phyloP scores from a whole-genome alignment of 2,329 filamentous ascomycete species.

The Cercospora sojina region DNA sequence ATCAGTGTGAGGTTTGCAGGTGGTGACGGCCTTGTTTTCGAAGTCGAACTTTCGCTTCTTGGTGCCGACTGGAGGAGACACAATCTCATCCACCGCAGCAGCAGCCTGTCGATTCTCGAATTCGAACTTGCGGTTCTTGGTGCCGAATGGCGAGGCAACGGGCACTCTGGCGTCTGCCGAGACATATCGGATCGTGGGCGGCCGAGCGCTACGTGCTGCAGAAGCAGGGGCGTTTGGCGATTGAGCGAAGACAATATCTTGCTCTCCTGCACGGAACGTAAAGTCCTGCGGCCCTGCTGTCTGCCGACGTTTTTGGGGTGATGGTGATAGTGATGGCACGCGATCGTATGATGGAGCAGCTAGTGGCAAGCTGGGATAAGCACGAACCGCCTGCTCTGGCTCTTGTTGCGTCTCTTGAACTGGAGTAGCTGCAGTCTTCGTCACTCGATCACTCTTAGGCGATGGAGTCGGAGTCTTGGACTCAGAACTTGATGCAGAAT shows the following conservation, averaged over 20 bases:
- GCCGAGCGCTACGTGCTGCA: slow-evolving; percentile 35
- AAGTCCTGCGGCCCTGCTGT: slow-evolving; percentile 45
- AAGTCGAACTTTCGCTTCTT: slow-evolving; percentile 24
- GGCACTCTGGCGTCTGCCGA: slow-evolving; percentile 36
- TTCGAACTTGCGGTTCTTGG: slow-evolving; percentile 49
- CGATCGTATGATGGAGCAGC: slow-evolving; percentile 14
- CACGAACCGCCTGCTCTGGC: not conserved
- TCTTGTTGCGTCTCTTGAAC: slow-evolving; percentile 7
- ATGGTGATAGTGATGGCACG: slow-evolving; percentile 32
- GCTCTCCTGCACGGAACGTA: slow-evolving; percentile 49
- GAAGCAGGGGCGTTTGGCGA: slow-evolving; percentile 35
- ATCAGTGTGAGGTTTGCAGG: slow-evolving; percentile 11
- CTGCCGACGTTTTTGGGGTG: slow-evolving; percentile 38
- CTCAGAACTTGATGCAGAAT: slow-evolving; percentile 25
- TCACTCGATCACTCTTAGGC: slow-evolving; percentile 20
- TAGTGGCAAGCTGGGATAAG: slow-evolving; percentile 24
- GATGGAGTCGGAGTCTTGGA: slow-evolving; percentile 35
- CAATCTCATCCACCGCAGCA: slow-evolving; percentile 44
- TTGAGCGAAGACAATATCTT: slow-evolving; percentile 46
- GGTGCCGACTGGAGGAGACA: slow-evolving; percentile 15
- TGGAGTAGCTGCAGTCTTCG: slow-evolving; percentile 8
- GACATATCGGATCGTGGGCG: slow-evolving; percentile 46
- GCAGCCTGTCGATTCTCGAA: slow-evolving; percentile 32
- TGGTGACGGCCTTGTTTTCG: slow-evolving; percentile 16
- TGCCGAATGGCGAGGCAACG: slow-evolving; percentile 27